A percentile compares a stretch with the other conserved stretches of the same genome.
These are phyloP conservation scores for Leccinum subgranulosum DNA, from an alignment of 768 basidiomycete genomes.

Conservation along the genomic window DNA sequence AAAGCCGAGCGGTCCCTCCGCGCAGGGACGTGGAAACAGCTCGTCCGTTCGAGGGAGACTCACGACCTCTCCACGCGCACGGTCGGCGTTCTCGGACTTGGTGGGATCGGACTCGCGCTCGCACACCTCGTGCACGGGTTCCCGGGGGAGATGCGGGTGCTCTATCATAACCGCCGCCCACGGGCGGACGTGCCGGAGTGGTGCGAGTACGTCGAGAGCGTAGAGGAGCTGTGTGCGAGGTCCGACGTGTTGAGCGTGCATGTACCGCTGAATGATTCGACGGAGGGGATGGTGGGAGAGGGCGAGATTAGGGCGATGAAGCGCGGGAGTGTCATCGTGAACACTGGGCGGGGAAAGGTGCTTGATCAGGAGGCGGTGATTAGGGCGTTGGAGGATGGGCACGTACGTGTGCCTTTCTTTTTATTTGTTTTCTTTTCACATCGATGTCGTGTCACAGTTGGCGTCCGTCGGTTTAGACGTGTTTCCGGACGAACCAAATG, in stretches of 20 bases:
- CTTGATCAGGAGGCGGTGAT: conserved; percentile 87
- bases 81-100: too few species aligned
- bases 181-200: conserved; percentile 31
- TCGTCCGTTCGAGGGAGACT: too few species aligned
- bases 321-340: conserved; percentile 74
- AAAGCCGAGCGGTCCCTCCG: too few species aligned
- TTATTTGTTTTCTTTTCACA: background rate
- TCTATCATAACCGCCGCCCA: too few species aligned
- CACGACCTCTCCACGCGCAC: too few species aligned
- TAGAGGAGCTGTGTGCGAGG: conserved; percentile 59
- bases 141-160: too few species aligned
- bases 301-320: conserved; percentile 74
- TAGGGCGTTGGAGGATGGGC: conserved; percentile 79
- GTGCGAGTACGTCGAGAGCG: conserved; percentile 72
- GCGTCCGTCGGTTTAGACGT: too few species aligned
- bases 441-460: background rate
- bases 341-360: conserved; percentile 86
- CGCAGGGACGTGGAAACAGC: too few species aligned
- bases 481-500: too few species aligned
- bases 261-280: conserved; percentile 74
- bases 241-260: conserved; percentile 87
- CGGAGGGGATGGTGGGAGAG: conserved; percentile 69
- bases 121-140: too few species aligned
- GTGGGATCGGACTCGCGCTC: too few species aligned
- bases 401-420: conserved; percentile 51